A percentile compares a stretch with the other conserved stretches of the same genome.
These are phyloP conservation scores for Lycium barbarum DNA, from an alignment of 257 asterid species.

Conservation along the genomic window DNA sequence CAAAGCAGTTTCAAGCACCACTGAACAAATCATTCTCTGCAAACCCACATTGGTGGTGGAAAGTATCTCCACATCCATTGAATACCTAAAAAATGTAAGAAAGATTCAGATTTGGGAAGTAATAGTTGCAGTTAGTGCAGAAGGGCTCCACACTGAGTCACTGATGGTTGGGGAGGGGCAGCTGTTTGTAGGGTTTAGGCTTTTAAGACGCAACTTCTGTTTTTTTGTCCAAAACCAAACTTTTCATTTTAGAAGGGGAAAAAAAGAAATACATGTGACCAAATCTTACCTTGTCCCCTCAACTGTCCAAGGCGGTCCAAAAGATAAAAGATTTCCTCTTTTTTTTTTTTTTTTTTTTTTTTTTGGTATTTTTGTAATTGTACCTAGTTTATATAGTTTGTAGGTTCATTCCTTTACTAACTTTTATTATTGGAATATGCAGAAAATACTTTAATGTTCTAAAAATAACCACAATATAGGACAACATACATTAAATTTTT, in stretches of 20 bases:
- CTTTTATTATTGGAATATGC: too few relatives aligned
- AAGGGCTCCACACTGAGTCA: background rate
- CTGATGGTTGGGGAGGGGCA: background rate
- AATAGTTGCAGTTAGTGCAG: background rate
- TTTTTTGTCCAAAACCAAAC: background rate
- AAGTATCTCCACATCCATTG: conserved; percentile 44
- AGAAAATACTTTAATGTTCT: too few relatives aligned
- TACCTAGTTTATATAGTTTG: too few relatives aligned
- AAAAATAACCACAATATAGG: too few relatives aligned
- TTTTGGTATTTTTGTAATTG: background rate
- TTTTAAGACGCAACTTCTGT: background rate
- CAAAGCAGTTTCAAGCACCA: conserved; percentile 38
- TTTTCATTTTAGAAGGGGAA: background rate
- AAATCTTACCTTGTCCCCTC: background rate
- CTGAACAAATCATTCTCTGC: conserved; percentile 38
- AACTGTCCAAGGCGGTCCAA: background rate
- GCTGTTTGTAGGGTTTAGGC: background rate
- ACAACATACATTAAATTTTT: too few relatives aligned
- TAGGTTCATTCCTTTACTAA: too few relatives aligned
- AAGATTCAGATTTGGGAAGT: background rate
- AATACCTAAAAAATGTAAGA: background rate
- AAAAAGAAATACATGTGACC: background rate
- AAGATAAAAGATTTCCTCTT: background rate
- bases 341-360: too few relatives aligned
- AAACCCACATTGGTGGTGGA: conserved; percentile 37